A percentile compares a stretch with the other conserved stretches of the same genome.
Evolutionary conservation across 148 eudicot species (phyloP).

Genomic region (Arctostaphylos glauca): DNA sequence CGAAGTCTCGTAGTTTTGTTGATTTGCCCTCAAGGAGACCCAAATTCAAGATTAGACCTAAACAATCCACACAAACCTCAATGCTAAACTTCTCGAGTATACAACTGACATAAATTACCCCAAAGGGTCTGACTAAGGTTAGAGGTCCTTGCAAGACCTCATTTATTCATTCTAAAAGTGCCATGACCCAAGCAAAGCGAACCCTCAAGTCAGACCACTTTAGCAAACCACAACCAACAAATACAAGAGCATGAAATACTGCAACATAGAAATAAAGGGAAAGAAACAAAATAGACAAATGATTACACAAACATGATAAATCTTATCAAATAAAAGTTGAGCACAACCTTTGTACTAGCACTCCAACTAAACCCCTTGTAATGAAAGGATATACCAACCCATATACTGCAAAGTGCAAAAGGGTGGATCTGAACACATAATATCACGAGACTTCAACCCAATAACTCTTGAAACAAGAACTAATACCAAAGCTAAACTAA

Average conservation of each 20-base stretch:
- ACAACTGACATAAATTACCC: background rate
- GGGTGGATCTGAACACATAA: background rate
- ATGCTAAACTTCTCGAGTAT: background rate
- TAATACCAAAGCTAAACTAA: background rate
- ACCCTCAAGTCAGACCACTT: background rate
- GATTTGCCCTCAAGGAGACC: background rate
- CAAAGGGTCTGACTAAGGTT: background rate
- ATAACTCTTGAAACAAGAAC: background rate
- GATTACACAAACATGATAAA: background rate
- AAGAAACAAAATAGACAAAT: background rate
- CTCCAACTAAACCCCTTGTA: background rate
- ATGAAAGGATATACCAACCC: background rate
- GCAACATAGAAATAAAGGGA: background rate
- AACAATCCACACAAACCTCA: background rate
- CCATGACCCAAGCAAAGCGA: background rate
- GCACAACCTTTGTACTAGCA: background rate
- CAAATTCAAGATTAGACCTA: background rate
- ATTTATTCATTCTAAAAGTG: background rate
- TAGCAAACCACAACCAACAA: background rate
- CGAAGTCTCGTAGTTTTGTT: background rate
- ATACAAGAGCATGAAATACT: background rate
- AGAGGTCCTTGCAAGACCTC: background rate
- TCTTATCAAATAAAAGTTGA: background rate
- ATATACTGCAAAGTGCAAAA: background rate
- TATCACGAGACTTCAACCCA: background rate